Evolutionary conservation across 345 rosid species (phyloP).

Genomic region (Hibiscus tridactylites): DNA sequence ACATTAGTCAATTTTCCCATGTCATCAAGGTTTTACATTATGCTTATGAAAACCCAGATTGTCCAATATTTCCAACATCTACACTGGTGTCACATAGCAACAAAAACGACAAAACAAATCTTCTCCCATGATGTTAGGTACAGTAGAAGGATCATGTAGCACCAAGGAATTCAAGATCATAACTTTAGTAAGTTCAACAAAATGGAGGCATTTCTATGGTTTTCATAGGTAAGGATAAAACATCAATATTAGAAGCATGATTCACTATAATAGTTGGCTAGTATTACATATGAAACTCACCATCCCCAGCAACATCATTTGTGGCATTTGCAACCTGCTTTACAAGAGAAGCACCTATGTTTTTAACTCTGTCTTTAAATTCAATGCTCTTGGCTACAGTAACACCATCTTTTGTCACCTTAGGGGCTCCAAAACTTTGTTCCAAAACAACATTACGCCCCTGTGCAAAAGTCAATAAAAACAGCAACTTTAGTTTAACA

Average conservation of each 20-base stretch:
- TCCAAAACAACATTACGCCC: slow-evolving; percentile 50
- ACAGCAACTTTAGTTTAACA: neutral
- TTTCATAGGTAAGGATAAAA: neutral
- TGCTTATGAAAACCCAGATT: neutral
- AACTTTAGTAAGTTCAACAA: too few relatives aligned
- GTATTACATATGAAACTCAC: slow-evolving; percentile 11
- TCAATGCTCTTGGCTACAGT: slow-evolving; percentile 52
- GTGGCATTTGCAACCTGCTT: slow-evolving; percentile 55
- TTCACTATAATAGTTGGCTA: neutral
- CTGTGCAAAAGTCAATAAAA: slow-evolving; percentile 11
- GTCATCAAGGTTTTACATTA: neutral
- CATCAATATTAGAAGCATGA: neutral
- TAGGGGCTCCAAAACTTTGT: slow-evolving; percentile 49
- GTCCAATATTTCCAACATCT: neutral
- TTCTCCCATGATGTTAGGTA: neutral
- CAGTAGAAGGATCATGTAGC: neutral
- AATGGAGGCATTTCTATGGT: neutral
- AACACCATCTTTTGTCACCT: slow-evolving; percentile 54
- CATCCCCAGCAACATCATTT: slow-evolving; percentile 48
- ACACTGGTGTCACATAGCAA: neutral
- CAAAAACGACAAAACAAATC: neutral
- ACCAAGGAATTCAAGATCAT: neutral
- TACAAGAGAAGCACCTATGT: slow-evolving; percentile 47
- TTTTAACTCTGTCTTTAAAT: slow-evolving; percentile 40
- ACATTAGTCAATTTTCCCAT: neutral